Evolutionary conservation across 257 asterid species (phyloP), one percentile per base, ranked within the genome.

Genomic region (Apocynum venetum): DNA sequence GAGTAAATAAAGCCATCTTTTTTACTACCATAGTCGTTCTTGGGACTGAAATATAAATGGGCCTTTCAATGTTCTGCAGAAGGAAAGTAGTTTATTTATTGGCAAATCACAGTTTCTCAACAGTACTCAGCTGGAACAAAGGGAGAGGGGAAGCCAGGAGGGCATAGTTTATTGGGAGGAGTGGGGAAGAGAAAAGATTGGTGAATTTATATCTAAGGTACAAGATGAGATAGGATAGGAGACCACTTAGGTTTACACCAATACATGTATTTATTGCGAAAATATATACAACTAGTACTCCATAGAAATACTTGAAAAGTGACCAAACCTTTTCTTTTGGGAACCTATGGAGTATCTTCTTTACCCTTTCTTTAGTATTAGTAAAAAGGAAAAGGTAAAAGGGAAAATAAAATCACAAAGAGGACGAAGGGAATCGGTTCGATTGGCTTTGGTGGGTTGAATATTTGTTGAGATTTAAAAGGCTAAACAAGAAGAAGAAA

Each of bases 1-100:
- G 51, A 57, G 46, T 38, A 38, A 79, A 67, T n/a, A 17, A 57
- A 48, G 20, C 76, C 82, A 79, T 79, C 8, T 15, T 77, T 11
- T 47, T 69, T 5, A 43, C 25, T 44, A 17, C 56, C 15, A 15
- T 59, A 55, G 8, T 43, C 10, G 13, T 67, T 10, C 51, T 9
- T 0, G 74, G 43, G 38, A 41, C 15, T 38, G 64, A 5, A 52
- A 43, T 41, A 53, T 48, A 2, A 35, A 68, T 7, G 25, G 47
- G 59, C 1, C 3, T 2, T 6, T 6, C 41, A 14, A 2, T 0
- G 49, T 43, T 61, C 12, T 14, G 10, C 0, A 13, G 47, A 2
- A 38, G 56, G 65, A 51, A 36, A 47, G 51, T 36, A 17, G 44
- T 40, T 43, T 10, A 3, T 41, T 8, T 20, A 60, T 6, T 35